These are phyloP conservation scores for Leptographium flavum DNA, from an alignment of 2,329 filamentous ascomycete species.

Conservation along the genomic window DNA sequence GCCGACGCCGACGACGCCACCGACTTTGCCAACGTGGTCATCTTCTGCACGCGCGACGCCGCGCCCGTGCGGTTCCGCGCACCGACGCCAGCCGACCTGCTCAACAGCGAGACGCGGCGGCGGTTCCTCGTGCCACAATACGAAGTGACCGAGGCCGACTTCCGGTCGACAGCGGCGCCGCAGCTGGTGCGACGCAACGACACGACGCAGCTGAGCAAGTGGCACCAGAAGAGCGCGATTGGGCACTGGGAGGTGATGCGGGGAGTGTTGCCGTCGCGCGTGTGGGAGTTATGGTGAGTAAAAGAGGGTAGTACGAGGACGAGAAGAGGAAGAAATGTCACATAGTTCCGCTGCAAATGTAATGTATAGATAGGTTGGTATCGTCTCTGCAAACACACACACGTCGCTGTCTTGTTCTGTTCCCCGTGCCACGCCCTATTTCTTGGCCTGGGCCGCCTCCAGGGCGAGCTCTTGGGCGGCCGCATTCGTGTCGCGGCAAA, in stretches of 20 bases:
- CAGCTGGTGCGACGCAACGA: slow-evolving; percentile 47
- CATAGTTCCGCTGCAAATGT: no score
- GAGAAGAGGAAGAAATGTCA: no score
- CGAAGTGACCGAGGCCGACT: slow-evolving; percentile 45
- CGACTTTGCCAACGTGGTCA: slow-evolving; percentile 88
- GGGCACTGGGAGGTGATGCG: slow-evolving; percentile 93
- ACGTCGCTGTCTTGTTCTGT: background rate
- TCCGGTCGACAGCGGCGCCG: slow-evolving; percentile 29
- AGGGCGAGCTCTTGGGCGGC: slow-evolving; percentile 12
- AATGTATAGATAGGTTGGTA: no score
- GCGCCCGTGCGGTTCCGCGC: slow-evolving; percentile 42
- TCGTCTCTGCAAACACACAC: no score
- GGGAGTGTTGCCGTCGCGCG: slow-evolving; percentile 54
- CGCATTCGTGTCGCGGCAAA: slow-evolving; percentile 23
- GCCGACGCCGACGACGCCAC: slow-evolving; percentile 30
- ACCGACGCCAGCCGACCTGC: slow-evolving; percentile 49
- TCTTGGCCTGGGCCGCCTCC: slow-evolving; percentile 11
- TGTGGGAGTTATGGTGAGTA: slow-evolving; percentile 92
- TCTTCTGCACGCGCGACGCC: slow-evolving; percentile 68
- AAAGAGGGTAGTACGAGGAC: no score
- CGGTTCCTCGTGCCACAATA: slow-evolving; percentile 58
- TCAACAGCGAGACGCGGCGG: slow-evolving; percentile 56
- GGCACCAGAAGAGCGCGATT: slow-evolving; percentile 61
- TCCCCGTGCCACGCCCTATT: no score
- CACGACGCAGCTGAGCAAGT: slow-evolving; percentile 51